phyloP scores from a whole-genome alignment of 129 eudicot species.

The Dittrichia graveolens region DNA sequence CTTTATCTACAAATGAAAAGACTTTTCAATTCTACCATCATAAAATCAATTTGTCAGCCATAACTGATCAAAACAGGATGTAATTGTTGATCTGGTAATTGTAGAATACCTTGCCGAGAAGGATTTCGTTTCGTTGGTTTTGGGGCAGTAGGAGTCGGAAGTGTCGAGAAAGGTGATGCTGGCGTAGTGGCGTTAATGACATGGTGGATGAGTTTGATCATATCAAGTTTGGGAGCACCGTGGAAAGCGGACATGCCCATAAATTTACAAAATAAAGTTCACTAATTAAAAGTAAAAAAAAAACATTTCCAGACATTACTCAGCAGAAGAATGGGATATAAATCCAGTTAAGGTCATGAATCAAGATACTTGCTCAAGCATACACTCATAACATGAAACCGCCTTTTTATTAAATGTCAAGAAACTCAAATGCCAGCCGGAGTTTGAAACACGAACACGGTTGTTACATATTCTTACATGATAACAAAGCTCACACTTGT shows the following conservation, averaged over 20 bases:
- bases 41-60: neutral
- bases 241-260: slow-evolving; percentile 51
- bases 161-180: slow-evolving; percentile 55
- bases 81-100: neutral
- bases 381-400: no score
- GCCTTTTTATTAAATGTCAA: no score
- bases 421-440: no score
- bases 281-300: no score
- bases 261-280: no score
- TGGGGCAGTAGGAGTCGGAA: slow-evolving; percentile 55
- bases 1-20: neutral
- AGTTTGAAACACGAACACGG: no score
- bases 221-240: slow-evolving; percentile 47
- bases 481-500: neutral
- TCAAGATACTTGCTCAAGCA: no score
- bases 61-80: neutral
- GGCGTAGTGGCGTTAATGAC: slow-evolving; percentile 49
- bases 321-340: no score
- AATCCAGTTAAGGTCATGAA: no score
- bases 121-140: slow-evolving; percentile 53
- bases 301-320: no score
- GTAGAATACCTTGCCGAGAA: slow-evolving; percentile 55
- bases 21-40: no score
- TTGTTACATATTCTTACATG: no score
- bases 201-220: slow-evolving; percentile 50